These are phyloP conservation scores for Dactylellina leptospora DNA, from an alignment of 2,329 filamentous ascomycete genomes.

Conservation along the genomic window DNA sequence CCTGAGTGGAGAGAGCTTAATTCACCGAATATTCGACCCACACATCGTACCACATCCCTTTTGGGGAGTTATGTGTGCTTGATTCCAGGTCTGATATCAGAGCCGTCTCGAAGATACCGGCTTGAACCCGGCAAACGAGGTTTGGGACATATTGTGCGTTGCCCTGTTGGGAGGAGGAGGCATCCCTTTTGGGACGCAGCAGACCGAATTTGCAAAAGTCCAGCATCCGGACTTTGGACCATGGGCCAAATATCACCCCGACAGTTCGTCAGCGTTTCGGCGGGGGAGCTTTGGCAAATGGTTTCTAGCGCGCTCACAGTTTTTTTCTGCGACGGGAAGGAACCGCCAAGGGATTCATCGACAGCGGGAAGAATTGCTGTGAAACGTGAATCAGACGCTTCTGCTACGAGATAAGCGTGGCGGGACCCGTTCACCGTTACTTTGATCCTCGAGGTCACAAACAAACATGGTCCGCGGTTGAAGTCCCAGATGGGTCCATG, in stretches of 20 bases:
- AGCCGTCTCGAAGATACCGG: conserved; percentile 37
- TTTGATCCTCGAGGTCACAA: neutral
- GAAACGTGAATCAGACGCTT: conserved; percentile 51
- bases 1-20: conserved; percentile 3
- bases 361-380: neutral
- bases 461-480: neutral
- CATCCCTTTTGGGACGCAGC: neutral
- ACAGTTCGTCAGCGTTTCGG: conserved; percentile 12
- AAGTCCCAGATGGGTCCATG: neutral
- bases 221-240: conserved; percentile 7
- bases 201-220: neutral
- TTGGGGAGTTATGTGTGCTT: neutral
- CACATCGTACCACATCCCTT: neutral
- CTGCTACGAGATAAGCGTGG: conserved; percentile 39
- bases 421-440: neutral
- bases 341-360: conserved; percentile 29
- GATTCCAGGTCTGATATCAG: conserved; percentile 20
- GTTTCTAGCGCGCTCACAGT: too few species aligned
- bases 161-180: conserved; percentile 31
- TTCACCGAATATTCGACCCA: neutral
- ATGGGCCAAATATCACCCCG: neutral
- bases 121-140: conserved; percentile 39
- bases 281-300: neutral
- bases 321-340: conserved; percentile 22
- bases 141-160: conserved; percentile 44